Conservation (phyloP, 768 basidiomycete genomes). For the Terana coerulea region DNA sequence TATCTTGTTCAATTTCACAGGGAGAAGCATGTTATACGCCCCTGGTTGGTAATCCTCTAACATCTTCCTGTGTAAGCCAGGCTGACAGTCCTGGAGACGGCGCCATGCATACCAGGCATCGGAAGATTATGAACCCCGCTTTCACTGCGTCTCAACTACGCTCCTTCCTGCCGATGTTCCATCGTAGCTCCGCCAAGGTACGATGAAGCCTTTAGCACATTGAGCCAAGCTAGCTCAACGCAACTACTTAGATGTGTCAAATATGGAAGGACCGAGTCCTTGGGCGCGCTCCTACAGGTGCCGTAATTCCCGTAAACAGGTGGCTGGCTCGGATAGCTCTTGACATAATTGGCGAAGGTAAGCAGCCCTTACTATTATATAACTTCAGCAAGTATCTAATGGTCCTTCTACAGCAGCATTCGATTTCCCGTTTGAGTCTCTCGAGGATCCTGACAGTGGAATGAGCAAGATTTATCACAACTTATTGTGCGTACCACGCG, state of each 20-base stretch:
- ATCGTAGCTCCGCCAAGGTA: slow-evolving; percentile 18
- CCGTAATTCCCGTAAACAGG: background rate
- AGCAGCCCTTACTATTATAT: background rate
- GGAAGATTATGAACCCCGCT: slow-evolving; percentile 34
- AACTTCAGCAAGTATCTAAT: background rate
- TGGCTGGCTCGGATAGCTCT: slow-evolving; percentile 37
- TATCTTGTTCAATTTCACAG: background rate
- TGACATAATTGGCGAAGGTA: slow-evolving; percentile 37
- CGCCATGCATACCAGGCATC: slow-evolving; percentile 26
- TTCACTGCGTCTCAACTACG: slow-evolving; percentile 24
- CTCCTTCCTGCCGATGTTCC: slow-evolving; percentile 25
- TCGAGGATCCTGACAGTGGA: background rate
- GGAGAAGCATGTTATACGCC: slow-evolving; percentile 5
- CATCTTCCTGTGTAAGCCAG: background rate
- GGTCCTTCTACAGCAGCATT: background rate
- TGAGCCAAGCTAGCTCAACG: background rate
- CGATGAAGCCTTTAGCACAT: background rate
- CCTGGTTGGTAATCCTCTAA: background rate
- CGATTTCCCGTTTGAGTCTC: slow-evolving; percentile 35
- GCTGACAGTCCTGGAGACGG: slow-evolving; percentile 8
- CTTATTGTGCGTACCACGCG: slow-evolving; percentile 19
- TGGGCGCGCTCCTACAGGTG: slow-evolving; percentile 37
- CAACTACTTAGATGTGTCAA: slow-evolving; percentile 8
- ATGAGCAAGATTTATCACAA: slow-evolving; percentile 1
- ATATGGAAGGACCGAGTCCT: slow-evolving; percentile 26